These are phyloP conservation scores for Cercophora scortea DNA, from an alignment of 495 filamentous ascomycete species.

Conservation along the genomic window DNA sequence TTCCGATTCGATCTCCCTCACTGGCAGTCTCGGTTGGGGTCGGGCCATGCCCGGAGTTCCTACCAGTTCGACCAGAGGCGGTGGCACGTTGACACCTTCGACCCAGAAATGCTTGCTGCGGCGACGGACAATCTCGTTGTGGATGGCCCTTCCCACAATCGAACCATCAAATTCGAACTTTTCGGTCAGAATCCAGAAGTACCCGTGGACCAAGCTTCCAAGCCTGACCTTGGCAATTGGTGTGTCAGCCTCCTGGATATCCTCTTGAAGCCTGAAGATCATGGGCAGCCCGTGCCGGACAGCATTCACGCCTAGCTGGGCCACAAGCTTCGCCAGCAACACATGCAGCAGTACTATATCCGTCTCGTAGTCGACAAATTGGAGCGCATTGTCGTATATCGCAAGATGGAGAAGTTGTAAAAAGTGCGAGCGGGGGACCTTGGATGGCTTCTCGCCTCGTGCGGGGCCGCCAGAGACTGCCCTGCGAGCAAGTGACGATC, in stretches of 20 bases:
- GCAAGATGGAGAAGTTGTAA: slow-evolving; percentile 79
- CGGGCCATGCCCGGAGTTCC: slow-evolving; percentile 40
- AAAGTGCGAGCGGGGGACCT: slow-evolving; percentile 56
- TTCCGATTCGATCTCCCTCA: slow-evolving; percentile 47
- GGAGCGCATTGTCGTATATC: slow-evolving; percentile 75
- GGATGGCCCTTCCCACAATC: slow-evolving; percentile 56
- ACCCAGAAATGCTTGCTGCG: slow-evolving; percentile 70
- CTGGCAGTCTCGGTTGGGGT: slow-evolving; percentile 37
- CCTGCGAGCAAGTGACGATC: slow-evolving; percentile 44
- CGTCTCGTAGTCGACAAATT: slow-evolving; percentile 57
- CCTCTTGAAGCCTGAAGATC: slow-evolving; percentile 80
- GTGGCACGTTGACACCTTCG: slow-evolving; percentile 56
- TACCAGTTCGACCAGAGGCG: slow-evolving; percentile 46
- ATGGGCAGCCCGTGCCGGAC: slow-evolving; percentile 74
- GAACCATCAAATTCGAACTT: slow-evolving; percentile 69
- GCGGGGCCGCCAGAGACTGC: slow-evolving; percentile 62
- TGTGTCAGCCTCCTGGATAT: slow-evolving; percentile 58
- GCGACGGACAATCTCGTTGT: slow-evolving; percentile 66
- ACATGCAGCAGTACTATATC: slow-evolving; percentile 72
- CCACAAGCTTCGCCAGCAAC: slow-evolving; percentile 61
- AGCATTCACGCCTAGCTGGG: slow-evolving; percentile 77
- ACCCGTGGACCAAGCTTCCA: slow-evolving; percentile 79
- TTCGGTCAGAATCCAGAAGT: slow-evolving; percentile 71
- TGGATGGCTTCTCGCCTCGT: slow-evolving; percentile 48
- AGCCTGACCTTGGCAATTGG: slow-evolving; percentile 62